phyloP scores from a whole-genome alignment of 2,329 filamentous ascomycete genomes.

The Colletotrichum musae region DNA sequence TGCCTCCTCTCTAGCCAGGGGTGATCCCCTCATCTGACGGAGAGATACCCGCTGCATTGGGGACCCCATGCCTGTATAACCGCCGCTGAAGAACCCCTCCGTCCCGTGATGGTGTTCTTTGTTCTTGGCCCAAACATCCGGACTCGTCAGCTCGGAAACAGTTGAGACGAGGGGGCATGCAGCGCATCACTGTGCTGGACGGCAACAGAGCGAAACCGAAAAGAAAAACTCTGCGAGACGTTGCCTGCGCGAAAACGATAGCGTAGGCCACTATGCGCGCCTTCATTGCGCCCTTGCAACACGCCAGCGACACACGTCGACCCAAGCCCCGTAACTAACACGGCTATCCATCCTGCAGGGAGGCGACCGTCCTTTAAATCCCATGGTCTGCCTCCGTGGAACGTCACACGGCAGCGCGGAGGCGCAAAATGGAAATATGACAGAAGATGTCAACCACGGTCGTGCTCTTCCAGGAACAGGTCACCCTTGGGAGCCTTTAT shows the following conservation, averaged over 20 bases:
- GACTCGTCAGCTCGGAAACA: background rate
- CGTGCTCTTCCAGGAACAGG: background rate
- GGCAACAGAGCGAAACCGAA: background rate
- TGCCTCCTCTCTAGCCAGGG: background rate
- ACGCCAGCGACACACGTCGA: background rate
- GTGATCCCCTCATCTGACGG: background rate
- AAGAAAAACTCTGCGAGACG: background rate
- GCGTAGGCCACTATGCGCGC: background rate
- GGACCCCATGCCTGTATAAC: background rate
- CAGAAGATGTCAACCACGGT: background rate
- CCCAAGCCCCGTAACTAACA: conserved; percentile 3
- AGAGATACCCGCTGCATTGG: background rate
- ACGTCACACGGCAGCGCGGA: background rate
- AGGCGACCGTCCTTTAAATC: conserved; percentile 5
- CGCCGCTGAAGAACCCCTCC: conserved; percentile 14
- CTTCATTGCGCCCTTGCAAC: conserved; percentile 13
- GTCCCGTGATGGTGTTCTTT: conserved; percentile 1
- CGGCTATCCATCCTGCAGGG: background rate
- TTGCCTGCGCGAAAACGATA: background rate
- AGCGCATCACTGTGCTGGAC: background rate
- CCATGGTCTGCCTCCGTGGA: conserved; percentile 7
- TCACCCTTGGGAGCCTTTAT: background rate
- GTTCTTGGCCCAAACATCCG: background rate
- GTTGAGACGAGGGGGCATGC: background rate
- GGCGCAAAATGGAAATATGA: background rate